Percentiles rank a stretch among this genome's conserved stretches.
These are phyloP conservation scores for Solanum pimpinellifolium DNA, from an alignment of 257 asterid species.

Conservation along the genomic window DNA sequence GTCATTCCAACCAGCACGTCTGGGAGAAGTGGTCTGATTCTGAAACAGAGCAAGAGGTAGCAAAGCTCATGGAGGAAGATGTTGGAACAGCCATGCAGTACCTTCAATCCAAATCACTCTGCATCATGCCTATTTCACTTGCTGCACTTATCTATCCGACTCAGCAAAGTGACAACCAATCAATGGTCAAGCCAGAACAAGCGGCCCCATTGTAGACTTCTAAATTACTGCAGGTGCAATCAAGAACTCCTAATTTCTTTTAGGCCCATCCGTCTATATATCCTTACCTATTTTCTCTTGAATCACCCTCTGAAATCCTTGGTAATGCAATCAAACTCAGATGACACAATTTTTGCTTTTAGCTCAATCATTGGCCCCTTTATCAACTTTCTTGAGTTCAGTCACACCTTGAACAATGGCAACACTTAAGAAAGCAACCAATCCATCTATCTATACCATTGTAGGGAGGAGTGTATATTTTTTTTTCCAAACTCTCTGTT, in stretches of 20 bases:
- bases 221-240: constrained; percentile 16
- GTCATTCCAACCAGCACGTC: constrained; percentile 32
- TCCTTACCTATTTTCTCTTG: background rate
- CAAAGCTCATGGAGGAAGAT: constrained; percentile 75
- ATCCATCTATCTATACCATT: background rate
- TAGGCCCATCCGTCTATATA: constrained; percentile 1
- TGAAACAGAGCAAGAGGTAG: constrained; percentile 69
- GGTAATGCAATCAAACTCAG: constrained; percentile 23
- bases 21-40: constrained; percentile 87
- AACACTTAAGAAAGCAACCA: constrained; percentile 5
- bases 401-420: constrained; percentile 5
- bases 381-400: constrained; percentile 1
- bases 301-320: background rate
- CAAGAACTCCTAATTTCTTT: constrained; percentile 19
- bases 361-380: constrained; percentile 7
- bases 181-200: constrained; percentile 46
- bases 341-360: constrained; percentile 14
- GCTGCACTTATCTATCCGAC: constrained; percentile 65
- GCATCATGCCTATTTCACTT: constrained; percentile 80
- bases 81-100: constrained; percentile 79
- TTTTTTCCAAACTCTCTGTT: background rate
- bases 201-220: constrained; percentile 25
- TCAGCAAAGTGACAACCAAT: constrained; percentile 26
- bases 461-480: background rate
- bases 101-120: constrained; percentile 75